These are phyloP conservation scores for Mortierella sp. DNA, from an alignment of 371 early-diverging fungal genomes.

Conservation along the genomic window DNA sequence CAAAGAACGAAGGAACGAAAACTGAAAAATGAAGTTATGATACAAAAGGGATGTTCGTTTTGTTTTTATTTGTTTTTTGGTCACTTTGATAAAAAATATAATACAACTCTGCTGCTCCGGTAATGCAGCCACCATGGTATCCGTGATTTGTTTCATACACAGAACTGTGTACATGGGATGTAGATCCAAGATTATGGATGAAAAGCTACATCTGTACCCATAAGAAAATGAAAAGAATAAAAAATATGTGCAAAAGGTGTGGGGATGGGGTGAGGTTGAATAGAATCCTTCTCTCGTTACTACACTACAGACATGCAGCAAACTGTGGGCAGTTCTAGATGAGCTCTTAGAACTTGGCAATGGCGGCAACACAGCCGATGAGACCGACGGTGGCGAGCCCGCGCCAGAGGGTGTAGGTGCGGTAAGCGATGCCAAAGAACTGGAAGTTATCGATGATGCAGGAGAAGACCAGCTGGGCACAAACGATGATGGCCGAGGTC, in stretches of 20 bases:
- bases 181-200: neutral
- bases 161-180: constrained; percentile 27
- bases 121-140: constrained; percentile 17
- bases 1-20: neutral
- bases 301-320: neutral
- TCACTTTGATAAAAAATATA: neutral
- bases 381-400: constrained; percentile 65
- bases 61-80: neutral
- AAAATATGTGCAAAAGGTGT: neutral
- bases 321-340: neutral
- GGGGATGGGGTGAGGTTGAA: neutral
- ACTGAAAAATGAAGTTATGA: neutral
- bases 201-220: constrained; percentile 27
- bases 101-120: constrained; percentile 2
- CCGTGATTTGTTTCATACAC: constrained; percentile 32
- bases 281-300: neutral
- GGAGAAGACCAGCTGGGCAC: constrained; percentile 63
- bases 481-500: constrained; percentile 63
- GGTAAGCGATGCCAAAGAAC: constrained; percentile 58
- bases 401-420: constrained; percentile 64
- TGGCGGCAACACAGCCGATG: constrained; percentile 63
- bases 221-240: neutral
- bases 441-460: constrained; percentile 66
- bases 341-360: constrained; percentile 56
- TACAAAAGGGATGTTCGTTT: constrained; percentile 4